Base-by-base conservation (phyloP, 2,329 filamentous ascomycete genomes). In the Geosmithia flava region DNA sequence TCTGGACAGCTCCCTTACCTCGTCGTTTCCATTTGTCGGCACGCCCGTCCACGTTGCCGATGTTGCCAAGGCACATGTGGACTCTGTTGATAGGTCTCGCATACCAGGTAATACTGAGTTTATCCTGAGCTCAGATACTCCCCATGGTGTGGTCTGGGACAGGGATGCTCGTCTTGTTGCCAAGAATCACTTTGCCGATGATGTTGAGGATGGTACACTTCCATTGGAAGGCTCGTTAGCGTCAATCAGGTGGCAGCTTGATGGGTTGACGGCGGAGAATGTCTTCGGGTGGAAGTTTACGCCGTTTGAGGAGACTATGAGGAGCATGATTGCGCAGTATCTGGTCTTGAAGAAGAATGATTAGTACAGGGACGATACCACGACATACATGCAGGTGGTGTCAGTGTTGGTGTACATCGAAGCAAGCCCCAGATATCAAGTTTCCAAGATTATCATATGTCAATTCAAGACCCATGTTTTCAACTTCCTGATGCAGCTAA, bases 1-100 rank as follows among this genome's bases (percentile, higher is more conserved):
- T 7, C 20, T 52, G 16, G 50, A 50, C 23, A 43, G 42, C 20
- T 44, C 47, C 3, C 47, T 42, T 1, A 52, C 47, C 17, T 50
- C 47, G 2, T n/a, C 52, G 15, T 52, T 52, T 41, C 50, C 52
- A 3, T 53, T 46, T 27, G 52, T 53, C 5, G 52, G 52, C 6
- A 49, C 46, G 11, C 49, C 52, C 10, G 52, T 53, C 1, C 49
- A 52, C 42, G 51, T 53, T 8, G 47, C 47, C 1, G 52, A 53
- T 17, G 51, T 53, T 20, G 52, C 52, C 5, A 49, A 47, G 20
- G 52, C 52, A 2, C 51, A 51, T 20, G 45, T 53, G n/a, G 52
- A 53, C 15, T 51, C 52, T 3, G 48, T 50, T 3, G 43, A 52
- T n/a, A 39, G 19, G 11, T 16, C 29, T 13, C 50, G 41, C 5